A percentile compares a stretch with the other conserved stretches of the same genome.
Conservation (phyloP, 306 rosid species). For the Cyclanthera cordifolia region DNA sequence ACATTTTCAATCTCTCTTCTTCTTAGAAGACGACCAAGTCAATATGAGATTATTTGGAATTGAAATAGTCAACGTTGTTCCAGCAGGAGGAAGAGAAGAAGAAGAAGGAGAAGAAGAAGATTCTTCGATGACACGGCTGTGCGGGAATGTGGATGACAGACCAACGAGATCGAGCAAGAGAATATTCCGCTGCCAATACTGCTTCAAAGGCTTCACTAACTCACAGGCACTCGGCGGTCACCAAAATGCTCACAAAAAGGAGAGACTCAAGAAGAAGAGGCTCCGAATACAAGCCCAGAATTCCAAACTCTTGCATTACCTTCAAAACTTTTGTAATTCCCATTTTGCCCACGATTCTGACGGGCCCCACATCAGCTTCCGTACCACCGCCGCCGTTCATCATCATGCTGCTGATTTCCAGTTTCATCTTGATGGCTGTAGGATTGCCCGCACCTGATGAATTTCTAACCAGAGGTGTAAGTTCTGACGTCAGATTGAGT, state of each 20-base stretch:
- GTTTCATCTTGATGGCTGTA: background rate
- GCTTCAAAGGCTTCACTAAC: slow-evolving; percentile 70
- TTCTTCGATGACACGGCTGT: slow-evolving; percentile 28
- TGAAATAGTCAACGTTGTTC: slow-evolving; percentile 37
- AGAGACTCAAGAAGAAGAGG: slow-evolving; percentile 79
- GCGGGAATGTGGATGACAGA: slow-evolving; percentile 48
- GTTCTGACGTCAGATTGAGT: no score
- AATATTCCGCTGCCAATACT: slow-evolving; percentile 65
- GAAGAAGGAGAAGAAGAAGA: no score
- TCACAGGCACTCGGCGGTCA: slow-evolving; percentile 95
- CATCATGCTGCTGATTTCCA: background rate
- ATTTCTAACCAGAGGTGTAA: no score
- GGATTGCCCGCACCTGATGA: no score
- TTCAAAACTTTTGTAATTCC: background rate
- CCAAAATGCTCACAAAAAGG: slow-evolving; percentile 94
- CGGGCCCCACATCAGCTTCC: slow-evolving; percentile 4
- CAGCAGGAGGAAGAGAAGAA: no score
- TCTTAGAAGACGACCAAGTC: no score
- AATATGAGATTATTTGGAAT: slow-evolving; percentile 67
- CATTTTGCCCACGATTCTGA: slow-evolving; percentile 55
- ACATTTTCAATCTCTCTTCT: no score
- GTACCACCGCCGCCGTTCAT: background rate
- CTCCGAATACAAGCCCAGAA: slow-evolving; percentile 65
- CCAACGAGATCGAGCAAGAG: slow-evolving; percentile 22
- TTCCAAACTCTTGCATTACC: slow-evolving; percentile 51